Evolutionary conservation across 805 yeast genomes (phyloP).

Genomic region (Kurtzmaniella fragi): DNA sequence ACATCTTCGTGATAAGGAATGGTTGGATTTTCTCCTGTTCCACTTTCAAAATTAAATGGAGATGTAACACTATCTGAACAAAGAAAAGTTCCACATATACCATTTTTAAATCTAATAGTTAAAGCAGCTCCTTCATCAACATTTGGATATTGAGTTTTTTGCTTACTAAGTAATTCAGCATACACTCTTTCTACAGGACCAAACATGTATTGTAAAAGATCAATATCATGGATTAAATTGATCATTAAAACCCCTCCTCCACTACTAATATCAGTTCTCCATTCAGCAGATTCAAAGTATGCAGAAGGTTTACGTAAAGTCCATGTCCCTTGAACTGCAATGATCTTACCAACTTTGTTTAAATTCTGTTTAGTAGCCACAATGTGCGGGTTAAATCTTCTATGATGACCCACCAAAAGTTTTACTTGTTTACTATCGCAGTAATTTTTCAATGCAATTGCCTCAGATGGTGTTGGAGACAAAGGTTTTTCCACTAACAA

Average conservation of each 20-base stretch:
- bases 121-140: conserved; percentile 41
- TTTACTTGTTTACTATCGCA: conserved; percentile 20
- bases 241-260: conserved; percentile 40
- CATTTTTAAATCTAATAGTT: conserved; percentile 31
- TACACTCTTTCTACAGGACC: conserved; percentile 36
- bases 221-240: conserved; percentile 39
- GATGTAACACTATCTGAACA: conserved; percentile 38
- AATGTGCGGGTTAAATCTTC: conserved; percentile 39
- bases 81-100: conserved; percentile 36
- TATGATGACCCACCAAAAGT: conserved; percentile 38
- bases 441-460: conserved; percentile 25
- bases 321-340: conserved; percentile 41
- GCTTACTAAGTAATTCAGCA: conserved; percentile 32
- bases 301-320: conserved; percentile 28
- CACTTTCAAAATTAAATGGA: conserved; percentile 37
- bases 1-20: conserved; percentile 26
- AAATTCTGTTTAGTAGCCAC: conserved; percentile 32
- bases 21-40: conserved; percentile 41
- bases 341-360: conserved; percentile 22
- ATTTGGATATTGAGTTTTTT: conserved; percentile 11
- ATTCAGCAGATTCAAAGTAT: conserved; percentile 31
- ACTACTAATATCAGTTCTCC: conserved; percentile 29
- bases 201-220: conserved; percentile 33
- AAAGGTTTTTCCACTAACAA: conserved; percentile 38
- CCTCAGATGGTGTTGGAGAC: conserved; percentile 29